Percentiles rank a stretch among this genome's conserved stretches.
Conservation (phyloP, 345 rosid species). For the Combretum micranthum region DNA sequence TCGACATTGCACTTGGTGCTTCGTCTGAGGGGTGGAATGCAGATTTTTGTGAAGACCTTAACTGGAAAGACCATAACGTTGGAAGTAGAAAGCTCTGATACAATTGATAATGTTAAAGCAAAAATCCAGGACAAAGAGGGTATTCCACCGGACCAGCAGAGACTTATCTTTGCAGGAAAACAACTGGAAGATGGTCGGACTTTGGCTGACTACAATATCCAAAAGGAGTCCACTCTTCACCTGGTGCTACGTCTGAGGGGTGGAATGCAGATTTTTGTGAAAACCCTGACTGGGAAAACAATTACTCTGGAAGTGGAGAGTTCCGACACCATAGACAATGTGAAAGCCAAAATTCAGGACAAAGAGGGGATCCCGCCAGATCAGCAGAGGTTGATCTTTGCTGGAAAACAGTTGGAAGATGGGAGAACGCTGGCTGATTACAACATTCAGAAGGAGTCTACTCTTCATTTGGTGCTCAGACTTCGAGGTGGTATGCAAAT, state of each 20-base stretch:
- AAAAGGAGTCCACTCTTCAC: slow-evolving; percentile 34
- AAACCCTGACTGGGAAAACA: slow-evolving; percentile 37
- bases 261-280: slow-evolving; percentile 41
- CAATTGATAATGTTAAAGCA: slow-evolving; percentile 26
- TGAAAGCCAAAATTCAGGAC: slow-evolving; percentile 33
- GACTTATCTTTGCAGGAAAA: slow-evolving; percentile 33
- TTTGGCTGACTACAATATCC: slow-evolving; percentile 30
- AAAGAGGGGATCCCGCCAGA: slow-evolving; percentile 44
- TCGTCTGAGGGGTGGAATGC: slow-evolving; percentile 29
- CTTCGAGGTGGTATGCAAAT: slow-evolving; percentile 39
- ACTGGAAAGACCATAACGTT: slow-evolving; percentile 34
- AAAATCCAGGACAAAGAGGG: slow-evolving; percentile 38
- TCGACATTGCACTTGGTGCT: slow-evolving; percentile 34
- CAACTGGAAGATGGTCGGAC: slow-evolving; percentile 37
- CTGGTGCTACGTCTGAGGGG: slow-evolving; percentile 32
- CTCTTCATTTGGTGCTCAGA: slow-evolving; percentile 31
- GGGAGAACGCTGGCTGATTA: slow-evolving; percentile 37
- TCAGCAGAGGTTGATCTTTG: slow-evolving; percentile 39
- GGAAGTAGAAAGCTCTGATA: slow-evolving; percentile 33
- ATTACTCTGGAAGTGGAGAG: slow-evolving; percentile 39
- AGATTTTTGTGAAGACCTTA: slow-evolving; percentile 30
- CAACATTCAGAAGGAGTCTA: slow-evolving; percentile 41
- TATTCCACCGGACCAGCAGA: slow-evolving; percentile 34
- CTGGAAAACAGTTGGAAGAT: slow-evolving; percentile 40
- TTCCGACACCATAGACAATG: slow-evolving; percentile 34